Conservation (phyloP, 352 stramenopile species). For the Globisporangium parvum region DNA sequence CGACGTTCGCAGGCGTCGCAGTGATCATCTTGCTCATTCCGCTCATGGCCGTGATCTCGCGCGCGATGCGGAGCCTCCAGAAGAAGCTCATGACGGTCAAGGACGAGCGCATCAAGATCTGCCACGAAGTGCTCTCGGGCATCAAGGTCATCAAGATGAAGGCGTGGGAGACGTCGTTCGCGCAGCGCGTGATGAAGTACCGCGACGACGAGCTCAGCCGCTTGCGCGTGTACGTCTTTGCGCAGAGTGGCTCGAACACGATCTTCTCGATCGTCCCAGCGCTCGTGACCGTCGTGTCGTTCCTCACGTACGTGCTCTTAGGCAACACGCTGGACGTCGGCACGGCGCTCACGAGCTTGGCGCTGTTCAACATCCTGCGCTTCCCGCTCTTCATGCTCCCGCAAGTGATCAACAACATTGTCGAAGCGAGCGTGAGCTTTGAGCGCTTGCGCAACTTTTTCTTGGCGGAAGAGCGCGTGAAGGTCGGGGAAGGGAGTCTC, state of each 20-base stretch:
- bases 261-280: conserved; percentile 53
- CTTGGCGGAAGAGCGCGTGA: conserved; percentile 51
- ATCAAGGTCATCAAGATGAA: conserved; percentile 98
- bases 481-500: conserved; percentile 72
- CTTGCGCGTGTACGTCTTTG: conserved; percentile 53
- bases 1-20: conserved; percentile 86
- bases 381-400: conserved; percentile 98
- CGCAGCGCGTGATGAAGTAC: conserved; percentile 48
- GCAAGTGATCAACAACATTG: conserved; percentile 92
- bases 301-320: conserved; percentile 47
- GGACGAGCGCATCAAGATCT: conserved; percentile 93
- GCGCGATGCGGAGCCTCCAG: conserved; percentile 84
- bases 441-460: conserved; percentile 54
- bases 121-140: conserved; percentile 90
- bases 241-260: conserved; percentile 31
- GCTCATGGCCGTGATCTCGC: conserved; percentile 85
- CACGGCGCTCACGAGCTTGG: conserved; percentile 47
- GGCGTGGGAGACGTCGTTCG: conserved; percentile 91
- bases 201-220: conserved; percentile 75
- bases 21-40: conserved; percentile 94
- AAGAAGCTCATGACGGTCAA: conserved; percentile 89
- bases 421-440: conserved; percentile 84
- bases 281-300: conserved; percentile 40
- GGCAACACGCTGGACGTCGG: conserved; percentile 53
- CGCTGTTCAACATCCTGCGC: conserved; percentile 85